Base-by-base conservation (phyloP, 345 rosid genomes). In the Camelina laxa region DNA sequence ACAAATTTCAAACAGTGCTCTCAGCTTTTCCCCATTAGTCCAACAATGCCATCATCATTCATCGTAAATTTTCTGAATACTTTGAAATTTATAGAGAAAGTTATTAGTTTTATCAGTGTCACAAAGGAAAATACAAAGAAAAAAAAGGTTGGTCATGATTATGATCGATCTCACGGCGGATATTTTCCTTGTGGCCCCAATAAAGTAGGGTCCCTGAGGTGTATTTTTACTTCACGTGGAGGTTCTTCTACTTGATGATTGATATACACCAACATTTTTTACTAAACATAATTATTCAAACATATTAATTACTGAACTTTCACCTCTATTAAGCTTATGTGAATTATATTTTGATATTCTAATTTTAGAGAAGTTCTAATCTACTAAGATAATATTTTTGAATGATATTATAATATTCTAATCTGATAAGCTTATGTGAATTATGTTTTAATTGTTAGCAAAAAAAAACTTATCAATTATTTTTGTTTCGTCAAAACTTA, bases 31-130 rank as follows among this genome's bases (percentile, higher is more conserved):
- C 48, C 64, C 49, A 11, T 48, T 7, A 60, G 68, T 76, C 75
- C 50, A 76, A 69, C 59, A 31, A 35, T 69, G 58, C 47, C 71
- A 76, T 69, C 79, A 76, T 69, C 54, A 68, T 41, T 60, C 69
- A 75, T 75, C 65, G 59, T 53, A 75, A 21, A 50, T 1, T 30
- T 41, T 54, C 22, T 0, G 13, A 21, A 22, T 55, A 55, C 3
- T 55, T 55, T 60, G 65, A 19, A 56, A 47, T 6, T 16, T 63
- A 47, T 4, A 65, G 16, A 8, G 16, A 42, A 27, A 54, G 2
- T 36, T 51, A 12, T 2, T 20, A 33, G 5, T 36, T 8, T 7
- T 12, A 19, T 27, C 4, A 27, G n/a, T 65, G 12, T 41, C 21
- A 42, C 39, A 22, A 24, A 49, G 6, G 12, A 69, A 50, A 72